phyloP scores from a whole-genome alignment of 2,329 filamentous ascomycete genomes.

The Diaporthe sp. region DNA sequence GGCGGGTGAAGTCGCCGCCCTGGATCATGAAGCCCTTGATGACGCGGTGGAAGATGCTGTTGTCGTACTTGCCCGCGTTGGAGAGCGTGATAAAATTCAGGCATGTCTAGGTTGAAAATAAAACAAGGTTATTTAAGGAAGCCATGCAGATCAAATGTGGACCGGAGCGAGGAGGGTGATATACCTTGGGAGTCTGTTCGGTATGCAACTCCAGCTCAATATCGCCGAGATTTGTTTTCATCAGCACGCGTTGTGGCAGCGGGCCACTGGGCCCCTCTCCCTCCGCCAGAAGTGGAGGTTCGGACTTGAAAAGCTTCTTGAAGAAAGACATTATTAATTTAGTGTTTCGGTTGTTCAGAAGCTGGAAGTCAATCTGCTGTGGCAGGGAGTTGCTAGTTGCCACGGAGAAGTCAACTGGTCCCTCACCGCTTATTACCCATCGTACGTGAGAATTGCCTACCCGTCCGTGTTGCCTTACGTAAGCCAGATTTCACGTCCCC shows the following conservation, averaged over 20 bases:
- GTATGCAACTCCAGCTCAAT: conserved; percentile 6
- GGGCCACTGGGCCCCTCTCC: not conserved
- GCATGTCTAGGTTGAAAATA: not conserved
- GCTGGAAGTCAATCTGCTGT: not conserved
- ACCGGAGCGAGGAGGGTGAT: no score
- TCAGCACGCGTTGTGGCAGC: not conserved
- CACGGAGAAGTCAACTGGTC: not conserved
- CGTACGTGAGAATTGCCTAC: not conserved
- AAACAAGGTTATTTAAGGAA: not conserved
- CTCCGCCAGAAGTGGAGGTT: conserved; percentile 8
- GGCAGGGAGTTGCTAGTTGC: not conserved
- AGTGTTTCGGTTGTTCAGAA: not conserved
- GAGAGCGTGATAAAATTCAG: conserved; percentile 35
- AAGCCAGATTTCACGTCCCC: not conserved
- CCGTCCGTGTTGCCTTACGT: not conserved
- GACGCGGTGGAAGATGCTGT: conserved; percentile 31
- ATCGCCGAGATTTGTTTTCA: conserved; percentile 6
- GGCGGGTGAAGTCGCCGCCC: conserved; percentile 94
- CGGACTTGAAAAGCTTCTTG: conserved; percentile 15
- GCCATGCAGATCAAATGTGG: not conserved
- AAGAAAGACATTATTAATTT: conserved; percentile 17
- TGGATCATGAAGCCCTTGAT: conserved; percentile 88
- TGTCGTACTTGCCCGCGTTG: conserved; percentile 37
- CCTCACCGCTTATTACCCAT: not conserved
- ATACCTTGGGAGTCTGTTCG: conserved; percentile 19